A percentile compares a stretch with the other conserved stretches of the same genome.
Conservation (phyloP, 1,139 yeast species). For the Diutina siamensis region DNA sequence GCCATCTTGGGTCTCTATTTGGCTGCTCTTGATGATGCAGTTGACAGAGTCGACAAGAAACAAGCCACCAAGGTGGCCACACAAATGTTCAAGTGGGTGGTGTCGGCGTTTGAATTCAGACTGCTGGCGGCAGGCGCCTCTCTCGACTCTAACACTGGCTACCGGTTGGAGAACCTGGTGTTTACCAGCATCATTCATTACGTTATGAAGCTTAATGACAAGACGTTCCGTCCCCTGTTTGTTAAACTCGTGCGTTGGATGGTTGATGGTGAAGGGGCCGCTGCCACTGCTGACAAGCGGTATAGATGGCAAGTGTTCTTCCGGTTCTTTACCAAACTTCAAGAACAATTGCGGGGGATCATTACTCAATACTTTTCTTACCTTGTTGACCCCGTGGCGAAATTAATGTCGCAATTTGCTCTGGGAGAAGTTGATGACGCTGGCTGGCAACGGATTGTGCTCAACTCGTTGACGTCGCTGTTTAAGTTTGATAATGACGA, state of each 20-base stretch:
- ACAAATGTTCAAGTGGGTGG: slow-evolving; percentile 58
- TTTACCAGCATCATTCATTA: slow-evolving; percentile 52
- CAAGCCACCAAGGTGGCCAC: slow-evolving; percentile 61
- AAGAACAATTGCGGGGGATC: slow-evolving; percentile 74
- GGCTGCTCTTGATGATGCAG: slow-evolving; percentile 50
- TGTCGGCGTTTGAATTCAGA: slow-evolving; percentile 62
- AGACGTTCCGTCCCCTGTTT: slow-evolving; percentile 85
- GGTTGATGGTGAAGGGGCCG: slow-evolving; percentile 63
- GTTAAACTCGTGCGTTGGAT: slow-evolving; percentile 92
- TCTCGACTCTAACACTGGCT: slow-evolving; percentile 63
- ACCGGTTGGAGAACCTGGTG: slow-evolving; percentile 49
- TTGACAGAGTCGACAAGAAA: slow-evolving; percentile 62
- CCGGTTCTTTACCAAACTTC: slow-evolving; percentile 76
- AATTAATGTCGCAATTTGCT: slow-evolving; percentile 38
- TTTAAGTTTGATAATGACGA: slow-evolving; percentile 88
- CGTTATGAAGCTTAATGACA: slow-evolving; percentile 88
- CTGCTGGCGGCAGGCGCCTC: slow-evolving; percentile 10
- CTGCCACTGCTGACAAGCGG: slow-evolving; percentile 15
- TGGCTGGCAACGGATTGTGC: slow-evolving; percentile 57
- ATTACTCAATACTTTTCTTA: slow-evolving; percentile 84
- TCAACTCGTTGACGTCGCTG: slow-evolving; percentile 63
- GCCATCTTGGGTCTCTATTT: slow-evolving; percentile 63
- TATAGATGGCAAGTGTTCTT: slow-evolving; percentile 58
- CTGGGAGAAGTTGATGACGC: slow-evolving; percentile 28
- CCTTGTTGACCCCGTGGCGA: slow-evolving; percentile 59